Conservation (phyloP, 164 flowering plant species). For the Aristolochia fimbriata region DNA sequence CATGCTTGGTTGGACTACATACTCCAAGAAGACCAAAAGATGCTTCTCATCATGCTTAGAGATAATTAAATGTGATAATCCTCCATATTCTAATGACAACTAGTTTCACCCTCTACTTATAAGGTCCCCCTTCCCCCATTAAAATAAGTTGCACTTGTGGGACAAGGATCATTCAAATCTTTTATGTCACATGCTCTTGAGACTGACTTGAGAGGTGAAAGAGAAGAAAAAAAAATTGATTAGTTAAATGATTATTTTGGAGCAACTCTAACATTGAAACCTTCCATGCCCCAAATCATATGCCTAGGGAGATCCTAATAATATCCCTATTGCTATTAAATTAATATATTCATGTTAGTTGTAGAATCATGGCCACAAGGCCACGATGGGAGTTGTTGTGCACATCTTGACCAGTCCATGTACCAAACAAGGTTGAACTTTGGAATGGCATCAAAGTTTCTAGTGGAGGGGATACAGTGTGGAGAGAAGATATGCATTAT, state of each 20-base stretch:
- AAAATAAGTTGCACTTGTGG: background rate
- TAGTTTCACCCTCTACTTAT: background rate
- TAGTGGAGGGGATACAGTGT: too few species aligned
- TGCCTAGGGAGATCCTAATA: too few species aligned
- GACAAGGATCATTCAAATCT: background rate
- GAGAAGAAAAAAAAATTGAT: background rate
- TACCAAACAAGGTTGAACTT: too few species aligned
- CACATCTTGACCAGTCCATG: background rate
- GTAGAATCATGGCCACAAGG: background rate
- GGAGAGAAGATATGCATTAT: too few species aligned
- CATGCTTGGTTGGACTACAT: slow-evolving; percentile 4
- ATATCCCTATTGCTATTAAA: too few species aligned
- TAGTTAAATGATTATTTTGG: background rate
- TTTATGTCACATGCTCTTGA: slow-evolving; percentile 4
- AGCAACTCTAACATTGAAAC: too few species aligned
- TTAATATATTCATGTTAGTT: too few species aligned
- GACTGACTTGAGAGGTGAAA: too few species aligned
- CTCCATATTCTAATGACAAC: background rate
- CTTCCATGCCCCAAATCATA: too few species aligned
- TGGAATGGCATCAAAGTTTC: too few species aligned
- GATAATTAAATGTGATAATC: slow-evolving; percentile 3
- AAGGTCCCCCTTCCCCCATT: too few species aligned
- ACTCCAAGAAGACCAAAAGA: slow-evolving; percentile 10
- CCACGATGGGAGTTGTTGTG: background rate
- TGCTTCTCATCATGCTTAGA: slow-evolving; percentile 4